Base-by-base conservation (phyloP, 495 filamentous ascomycete genomes). In the Tetracladium setigerum region DNA sequence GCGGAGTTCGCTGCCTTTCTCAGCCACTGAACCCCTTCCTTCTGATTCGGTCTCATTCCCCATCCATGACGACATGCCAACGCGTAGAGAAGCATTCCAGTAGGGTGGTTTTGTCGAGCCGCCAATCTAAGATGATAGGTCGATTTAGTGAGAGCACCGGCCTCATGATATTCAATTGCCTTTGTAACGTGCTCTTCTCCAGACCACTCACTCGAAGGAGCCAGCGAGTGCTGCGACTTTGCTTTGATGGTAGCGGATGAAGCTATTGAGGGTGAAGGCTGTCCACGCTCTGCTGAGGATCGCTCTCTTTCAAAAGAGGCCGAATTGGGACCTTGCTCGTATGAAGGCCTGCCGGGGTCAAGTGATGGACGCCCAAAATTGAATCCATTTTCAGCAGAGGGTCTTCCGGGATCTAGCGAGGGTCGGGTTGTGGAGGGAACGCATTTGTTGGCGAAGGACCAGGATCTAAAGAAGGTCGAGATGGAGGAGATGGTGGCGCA, bases 51-150 rank as follows among this genome's bases (percentile, higher is more conserved):
- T 14, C 87, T 80, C 87, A 96, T 95, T 9, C 92, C 92, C 92
- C 92, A 98, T 22, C 92, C 92, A 60, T 97, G 92, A n/a, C 94
- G 80, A 60, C 90, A 95, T 30, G 92, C 94, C 34, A 98, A 74
- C 5, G 91, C 94, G 64, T 95, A 98, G 8, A 97, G 72, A 5
- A 98, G 71, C 92, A 98, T 98, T 11, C 81, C 92, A 0, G 89
- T 95, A 0, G 92, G 89, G 42, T 92, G 79, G 11, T 84, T 83
- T 34, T 82, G 80, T 54, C 82, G 82, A 2, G 92, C 94, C 5
- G 92, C 92, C 56, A 95, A 78, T 9, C 92, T 85, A 22, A 98
- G 73, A 61, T 98, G 92, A 62, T 95, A 98, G 2, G 94, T 95
- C 0, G 90, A 95, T 60, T 97, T 89, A 38, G 85, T 84, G 19